phyloP scores from a whole-genome alignment of 2,329 filamentous ascomycete species.

The Beauveria sp. region DNA sequence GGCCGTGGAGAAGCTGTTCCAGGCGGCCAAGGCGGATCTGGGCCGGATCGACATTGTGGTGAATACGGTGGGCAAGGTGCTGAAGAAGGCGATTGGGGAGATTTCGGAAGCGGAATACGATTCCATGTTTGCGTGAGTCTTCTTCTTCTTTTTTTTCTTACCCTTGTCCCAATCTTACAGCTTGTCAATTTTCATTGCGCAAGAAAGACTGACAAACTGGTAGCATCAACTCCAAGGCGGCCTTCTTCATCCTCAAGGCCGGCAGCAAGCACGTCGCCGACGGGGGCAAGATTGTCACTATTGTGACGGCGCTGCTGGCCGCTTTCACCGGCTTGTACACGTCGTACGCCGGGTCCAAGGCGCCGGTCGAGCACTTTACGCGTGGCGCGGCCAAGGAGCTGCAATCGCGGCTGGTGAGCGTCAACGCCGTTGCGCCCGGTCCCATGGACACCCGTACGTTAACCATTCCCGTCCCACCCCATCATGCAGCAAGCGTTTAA shows the following conservation, averaged over 20 bases:
- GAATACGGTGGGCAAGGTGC: constrained; percentile 42
- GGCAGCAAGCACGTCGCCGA: constrained; percentile 33
- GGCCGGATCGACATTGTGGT: constrained; percentile 40
- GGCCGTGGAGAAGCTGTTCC: constrained; percentile 34
- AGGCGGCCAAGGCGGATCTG: constrained; percentile 31
- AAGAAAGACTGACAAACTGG: not conserved
- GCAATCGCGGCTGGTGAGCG: constrained; percentile 24
- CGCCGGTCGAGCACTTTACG: constrained; percentile 32
- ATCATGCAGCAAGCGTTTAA: not conserved
- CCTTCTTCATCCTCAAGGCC: constrained; percentile 38
- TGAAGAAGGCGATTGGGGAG: constrained; percentile 37
- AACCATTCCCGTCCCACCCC: no score
- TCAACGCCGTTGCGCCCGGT: constrained; percentile 29
- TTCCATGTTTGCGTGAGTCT: constrained; percentile 36
- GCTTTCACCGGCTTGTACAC: constrained; percentile 40
- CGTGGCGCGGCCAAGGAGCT: constrained; percentile 28
- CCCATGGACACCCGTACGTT: constrained; percentile 32
- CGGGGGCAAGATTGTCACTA: constrained; percentile 39
- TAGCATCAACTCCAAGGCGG: constrained; percentile 38
- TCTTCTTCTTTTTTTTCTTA: not conserved
- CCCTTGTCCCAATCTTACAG: no score
- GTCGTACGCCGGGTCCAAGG: constrained; percentile 36
- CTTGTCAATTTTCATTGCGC: no score
- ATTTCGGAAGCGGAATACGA: constrained; percentile 39
- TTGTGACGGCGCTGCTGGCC: constrained; percentile 36